Evolutionary conservation across 2,329 filamentous ascomycete species (phyloP).

Genomic region (Fusarium subtropicale): DNA sequence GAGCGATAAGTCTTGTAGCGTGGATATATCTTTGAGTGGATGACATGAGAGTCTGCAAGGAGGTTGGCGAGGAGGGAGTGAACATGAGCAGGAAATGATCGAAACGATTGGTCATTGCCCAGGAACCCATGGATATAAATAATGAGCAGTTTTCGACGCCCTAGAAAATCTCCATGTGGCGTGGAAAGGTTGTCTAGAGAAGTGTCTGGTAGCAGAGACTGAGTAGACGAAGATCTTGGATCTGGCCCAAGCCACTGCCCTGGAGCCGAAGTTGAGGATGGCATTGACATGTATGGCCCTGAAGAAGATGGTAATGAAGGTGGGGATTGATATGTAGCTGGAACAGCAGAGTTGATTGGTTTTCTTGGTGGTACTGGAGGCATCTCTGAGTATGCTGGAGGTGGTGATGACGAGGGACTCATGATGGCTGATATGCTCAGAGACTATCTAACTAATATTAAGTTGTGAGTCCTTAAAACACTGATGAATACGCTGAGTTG

Average conservation of each 20-base stretch:
- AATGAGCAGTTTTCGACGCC: conserved; percentile 72
- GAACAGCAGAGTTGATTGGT: conserved; percentile 20
- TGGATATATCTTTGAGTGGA: conserved; percentile 89
- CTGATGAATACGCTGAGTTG: not conserved
- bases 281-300: conserved; percentile 4
- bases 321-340: conserved; percentile 12
- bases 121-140: conserved; percentile 93
- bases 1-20: conserved; percentile 80
- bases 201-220: conserved; percentile 54
- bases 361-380: conserved; percentile 33
- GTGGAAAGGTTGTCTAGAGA: conserved; percentile 13
- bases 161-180: conserved; percentile 13
- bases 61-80: conserved; percentile 77
- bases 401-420: conserved; percentile 21
- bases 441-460: not conserved
- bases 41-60: conserved; percentile 77
- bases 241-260: conserved; percentile 50
- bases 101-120: conserved; percentile 88
- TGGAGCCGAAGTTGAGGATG: not conserved
- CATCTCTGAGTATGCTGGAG: conserved; percentile 33
- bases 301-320: conserved; percentile 9
- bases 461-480: not conserved
- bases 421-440: conserved; percentile 6
- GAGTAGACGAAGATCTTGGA: conserved; percentile 62
- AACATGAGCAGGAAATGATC: conserved; percentile 87